Evolutionary conservation across 163 green algal genomes (phyloP), one percentile per base, ranked within the genome.

Genomic region (Chlorella variabilis): DNA sequence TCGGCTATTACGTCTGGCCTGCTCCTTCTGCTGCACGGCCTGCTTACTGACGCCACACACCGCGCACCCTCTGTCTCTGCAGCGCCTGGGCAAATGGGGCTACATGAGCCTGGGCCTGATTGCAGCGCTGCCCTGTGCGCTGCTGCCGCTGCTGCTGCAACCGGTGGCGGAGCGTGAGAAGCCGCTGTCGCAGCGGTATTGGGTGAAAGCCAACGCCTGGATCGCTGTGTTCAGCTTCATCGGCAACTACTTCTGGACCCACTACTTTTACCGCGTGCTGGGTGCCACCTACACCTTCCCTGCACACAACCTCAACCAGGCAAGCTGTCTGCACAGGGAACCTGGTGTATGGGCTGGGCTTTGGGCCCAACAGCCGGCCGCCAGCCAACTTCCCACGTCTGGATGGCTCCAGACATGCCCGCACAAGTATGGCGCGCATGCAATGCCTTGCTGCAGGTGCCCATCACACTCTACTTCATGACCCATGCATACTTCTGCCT

Each of bases 401-500:
- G n/a, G n/a, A n/a, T n/a, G n/a, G n/a, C n/a, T n/a, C n/a, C n/a
- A n/a, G n/a, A n/a, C n/a, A n/a, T n/a, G n/a, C n/a, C n/a, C n/a
- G n/a, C n/a, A n/a, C n/a, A n/a, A n/a, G n/a, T n/a, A n/a, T n/a
- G n/a, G n/a, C n/a, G n/a, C n/a, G n/a, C n/a, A n/a, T n/a, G n/a
- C n/a, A n/a, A n/a, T n/a, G n/a, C n/a, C n/a, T n/a, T 61, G 23
- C 33, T 1, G 61, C 92, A 98, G 95, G 92, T 99, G 3, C 97
- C 97, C 56, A 95, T 99, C 70, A 89, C 87, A 2, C 87, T 99
- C 33, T 98, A 96, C 86, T 88, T 99, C 33, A 97, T 99, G 95
- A 99, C 97, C 21, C 97, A 99, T 81, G 96, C 95, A 20, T 99
- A 99, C 92, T 99, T 99, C 85, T 96, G 90, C 85, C 97, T 99